Evolutionary conservation across 352 stramenopile genomes (phyloP).

Genomic region (Globisporangium mamillatum): DNA sequence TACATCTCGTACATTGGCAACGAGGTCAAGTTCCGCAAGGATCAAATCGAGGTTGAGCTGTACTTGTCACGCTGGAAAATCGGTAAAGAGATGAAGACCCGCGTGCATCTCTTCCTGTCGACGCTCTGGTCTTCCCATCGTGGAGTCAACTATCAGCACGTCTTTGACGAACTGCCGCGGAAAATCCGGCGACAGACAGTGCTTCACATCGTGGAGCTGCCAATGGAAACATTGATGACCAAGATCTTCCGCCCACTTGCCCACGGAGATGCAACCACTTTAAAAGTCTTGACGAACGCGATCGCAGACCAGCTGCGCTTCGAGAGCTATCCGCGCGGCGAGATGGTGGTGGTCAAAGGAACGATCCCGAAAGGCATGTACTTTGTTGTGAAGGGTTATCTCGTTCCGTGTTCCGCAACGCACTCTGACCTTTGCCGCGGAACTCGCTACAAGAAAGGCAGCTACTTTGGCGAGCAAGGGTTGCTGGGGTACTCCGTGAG

Average conservation of each 20-base stretch:
- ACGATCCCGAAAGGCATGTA: conserved; percentile 69
- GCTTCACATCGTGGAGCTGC: conserved; percentile 38
- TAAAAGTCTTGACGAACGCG: conserved; percentile 31
- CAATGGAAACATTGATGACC: conserved; percentile 34
- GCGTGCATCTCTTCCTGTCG: conserved; percentile 46
- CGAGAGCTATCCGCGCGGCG: conserved; percentile 61
- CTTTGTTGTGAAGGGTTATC: conserved; percentile 59
- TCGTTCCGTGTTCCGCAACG: conserved; percentile 20
- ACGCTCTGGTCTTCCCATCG: conserved; percentile 58
- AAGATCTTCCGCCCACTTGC: conserved; percentile 31
- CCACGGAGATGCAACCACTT: conserved; percentile 12
- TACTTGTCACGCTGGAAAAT: conserved; percentile 51
- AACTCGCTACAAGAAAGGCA: conserved; percentile 22
- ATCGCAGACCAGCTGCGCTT: conserved; percentile 56
- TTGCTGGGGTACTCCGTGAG: conserved; percentile 56
- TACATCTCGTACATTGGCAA: conserved; percentile 70
- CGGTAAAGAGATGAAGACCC: conserved; percentile 29
- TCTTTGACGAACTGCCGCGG: conserved; percentile 42
- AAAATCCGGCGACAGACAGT: conserved; percentile 46
- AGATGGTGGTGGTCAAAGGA: conserved; percentile 58
- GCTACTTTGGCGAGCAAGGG: conserved; percentile 61
- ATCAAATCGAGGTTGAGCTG: conserved; percentile 53
- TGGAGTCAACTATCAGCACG: conserved; percentile 48
- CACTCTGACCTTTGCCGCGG: not conserved
- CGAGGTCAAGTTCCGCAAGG: conserved; percentile 61